Percentiles rank a stretch among this genome's conserved stretches.
These are phyloP conservation scores for Hansfordia pulvinata DNA, from an alignment of 2,329 filamentous ascomycete species.

Conservation along the genomic window DNA sequence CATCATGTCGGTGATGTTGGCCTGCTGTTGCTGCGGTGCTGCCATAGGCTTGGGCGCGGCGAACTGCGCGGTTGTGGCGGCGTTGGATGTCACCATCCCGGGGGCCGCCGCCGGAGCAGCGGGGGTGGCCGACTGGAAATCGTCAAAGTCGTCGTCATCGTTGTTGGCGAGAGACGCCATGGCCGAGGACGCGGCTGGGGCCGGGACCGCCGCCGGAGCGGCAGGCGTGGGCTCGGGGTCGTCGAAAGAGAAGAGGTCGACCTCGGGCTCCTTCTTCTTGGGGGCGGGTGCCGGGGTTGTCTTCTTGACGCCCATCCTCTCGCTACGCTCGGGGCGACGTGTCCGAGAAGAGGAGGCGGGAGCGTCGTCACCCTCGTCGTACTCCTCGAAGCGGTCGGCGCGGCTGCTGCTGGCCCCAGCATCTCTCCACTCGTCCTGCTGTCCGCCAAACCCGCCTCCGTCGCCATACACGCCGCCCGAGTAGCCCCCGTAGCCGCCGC, in stretches of 20 bases:
- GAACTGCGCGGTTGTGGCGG: slow-evolving; percentile 51
- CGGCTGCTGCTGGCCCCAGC: slow-evolving; percentile 29
- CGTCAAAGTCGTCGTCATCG: slow-evolving; percentile 90
- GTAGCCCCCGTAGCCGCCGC: slow-evolving; percentile 40
- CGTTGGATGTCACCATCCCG: slow-evolving; percentile 34
- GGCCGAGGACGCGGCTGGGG: slow-evolving; percentile 19
- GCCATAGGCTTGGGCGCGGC: slow-evolving; percentile 75
- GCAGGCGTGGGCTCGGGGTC: slow-evolving; percentile 47
- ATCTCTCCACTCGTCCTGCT: slow-evolving; percentile 58
- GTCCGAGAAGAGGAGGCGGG: slow-evolving; percentile 34
- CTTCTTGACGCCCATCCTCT: slow-evolving; percentile 40
- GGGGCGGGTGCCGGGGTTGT: slow-evolving; percentile 35
- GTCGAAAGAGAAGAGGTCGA: slow-evolving; percentile 88
- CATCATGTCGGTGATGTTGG: slow-evolving; percentile 70
- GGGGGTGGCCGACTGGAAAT: slow-evolving; percentile 81
- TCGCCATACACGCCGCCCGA: slow-evolving; percentile 81
- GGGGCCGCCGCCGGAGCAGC: slow-evolving; percentile 33
- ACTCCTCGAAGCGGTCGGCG: slow-evolving; percentile 81
- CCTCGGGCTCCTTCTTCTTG: slow-evolving; percentile 79
- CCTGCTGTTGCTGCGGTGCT: slow-evolving; percentile 68
- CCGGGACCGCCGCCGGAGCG: slow-evolving; percentile 24
- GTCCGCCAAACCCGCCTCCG: slow-evolving; percentile 82
- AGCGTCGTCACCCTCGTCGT: slow-evolving; percentile 61
- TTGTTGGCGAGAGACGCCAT: slow-evolving; percentile 31
- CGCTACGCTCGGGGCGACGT: slow-evolving; percentile 32